Evolutionary conservation across 257 asterid genomes (phyloP).

Genomic region (Primulina huaijiensis): DNA sequence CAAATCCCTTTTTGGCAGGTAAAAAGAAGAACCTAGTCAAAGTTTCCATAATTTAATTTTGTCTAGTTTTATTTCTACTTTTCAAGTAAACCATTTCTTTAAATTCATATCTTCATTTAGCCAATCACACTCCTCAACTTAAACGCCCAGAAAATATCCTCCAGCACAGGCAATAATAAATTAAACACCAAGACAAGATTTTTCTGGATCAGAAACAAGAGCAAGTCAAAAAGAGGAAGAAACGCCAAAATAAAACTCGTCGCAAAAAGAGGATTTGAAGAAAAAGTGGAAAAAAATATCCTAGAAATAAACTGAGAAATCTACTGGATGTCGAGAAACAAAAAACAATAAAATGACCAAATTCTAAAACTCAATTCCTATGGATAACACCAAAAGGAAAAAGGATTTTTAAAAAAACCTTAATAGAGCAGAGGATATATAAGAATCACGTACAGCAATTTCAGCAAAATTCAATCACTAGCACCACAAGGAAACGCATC

Average conservation of each 20-base stretch:
- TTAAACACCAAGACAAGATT: neutral
- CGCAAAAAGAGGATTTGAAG: constrained; percentile 10
- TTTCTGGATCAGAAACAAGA: constrained; percentile 4
- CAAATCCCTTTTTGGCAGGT: constrained; percentile 21
- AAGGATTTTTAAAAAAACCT: constrained; percentile 11
- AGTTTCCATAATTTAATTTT: constrained; percentile 18
- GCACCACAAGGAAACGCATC: constrained; percentile 30
- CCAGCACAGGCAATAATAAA: neutral
- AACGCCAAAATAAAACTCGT: constrained; percentile 3
- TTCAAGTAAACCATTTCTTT: neutral
- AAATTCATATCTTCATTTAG: constrained; percentile 10
- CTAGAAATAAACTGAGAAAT: constrained; percentile 13
- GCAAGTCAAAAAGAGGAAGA: constrained; percentile 6
- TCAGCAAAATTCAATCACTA: constrained; percentile 17
- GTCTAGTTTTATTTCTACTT: constrained; percentile 20
- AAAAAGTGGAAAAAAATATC: neutral
- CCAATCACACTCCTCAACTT: constrained; percentile 11
- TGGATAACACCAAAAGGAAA: constrained; percentile 19
- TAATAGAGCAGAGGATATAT: constrained; percentile 8
- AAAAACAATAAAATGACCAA: constrained; percentile 28
- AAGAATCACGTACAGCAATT: neutral
- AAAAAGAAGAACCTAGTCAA: constrained; percentile 13
- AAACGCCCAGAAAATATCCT: constrained; percentile 16
- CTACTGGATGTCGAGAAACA: constrained; percentile 12
- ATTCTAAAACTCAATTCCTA: constrained; percentile 19